Evolutionary conservation across 169 alveolate genomes (phyloP).

Genomic region (Plasmodium ovale): DNA sequence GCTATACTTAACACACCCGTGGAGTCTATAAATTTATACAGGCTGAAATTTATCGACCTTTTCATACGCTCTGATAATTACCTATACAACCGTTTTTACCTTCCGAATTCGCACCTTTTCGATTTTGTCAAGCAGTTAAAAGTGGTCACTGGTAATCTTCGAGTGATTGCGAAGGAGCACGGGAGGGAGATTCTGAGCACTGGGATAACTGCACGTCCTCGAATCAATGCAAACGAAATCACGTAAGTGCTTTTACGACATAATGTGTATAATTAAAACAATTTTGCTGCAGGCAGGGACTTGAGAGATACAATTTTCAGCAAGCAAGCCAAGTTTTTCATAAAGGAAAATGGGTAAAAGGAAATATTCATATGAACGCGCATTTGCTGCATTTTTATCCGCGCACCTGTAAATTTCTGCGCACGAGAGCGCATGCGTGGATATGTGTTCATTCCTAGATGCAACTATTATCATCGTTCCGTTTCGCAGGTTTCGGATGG

Average conservation of each 20-base stretch:
- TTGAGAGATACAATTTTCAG: constrained; percentile 46
- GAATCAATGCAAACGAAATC: no score
- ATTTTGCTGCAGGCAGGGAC: background rate
- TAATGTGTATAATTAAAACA: no score
- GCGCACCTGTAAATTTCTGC: no score
- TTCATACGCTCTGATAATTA: constrained; percentile 47
- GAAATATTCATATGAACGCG: no score
- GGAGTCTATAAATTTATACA: constrained; percentile 33
- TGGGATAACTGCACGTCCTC: no score
- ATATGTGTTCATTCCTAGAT: background rate
- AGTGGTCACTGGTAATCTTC: constrained; percentile 20
- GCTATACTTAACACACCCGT: background rate
- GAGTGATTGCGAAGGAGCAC: background rate
- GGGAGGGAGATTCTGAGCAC: no score
- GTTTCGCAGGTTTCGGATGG: constrained; percentile 16
- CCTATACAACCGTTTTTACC: constrained; percentile 41
- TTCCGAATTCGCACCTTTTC: constrained; percentile 35
- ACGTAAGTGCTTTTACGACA: no score
- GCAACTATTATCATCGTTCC: no score
- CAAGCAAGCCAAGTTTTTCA: constrained; percentile 45
- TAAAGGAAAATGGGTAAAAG: constrained; percentile 66
- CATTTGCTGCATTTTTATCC: no score
- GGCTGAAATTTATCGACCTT: constrained; percentile 49
- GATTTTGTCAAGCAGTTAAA: constrained; percentile 28
- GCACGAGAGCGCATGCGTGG: no score